These are phyloP conservation scores for Physcomitrellopsis africana DNA, from an alignment of 225 moss, liverwort and hornwort genomes.

Conservation along the genomic window DNA sequence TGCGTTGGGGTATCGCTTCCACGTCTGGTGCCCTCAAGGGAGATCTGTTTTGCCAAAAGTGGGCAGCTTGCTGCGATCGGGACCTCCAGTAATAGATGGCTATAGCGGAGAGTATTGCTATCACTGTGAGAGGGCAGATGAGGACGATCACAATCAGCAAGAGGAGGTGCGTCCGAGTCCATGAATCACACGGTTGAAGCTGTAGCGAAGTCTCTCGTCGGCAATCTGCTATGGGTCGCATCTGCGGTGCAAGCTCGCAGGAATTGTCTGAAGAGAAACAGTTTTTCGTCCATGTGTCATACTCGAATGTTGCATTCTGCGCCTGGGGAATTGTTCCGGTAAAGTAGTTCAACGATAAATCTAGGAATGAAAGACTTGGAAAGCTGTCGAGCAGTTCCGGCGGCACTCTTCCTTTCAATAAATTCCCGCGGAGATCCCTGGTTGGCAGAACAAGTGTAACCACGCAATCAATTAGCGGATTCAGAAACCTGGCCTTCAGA, in stretches of 20 bases:
- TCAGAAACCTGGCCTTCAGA: background rate
- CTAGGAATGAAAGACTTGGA: constrained; percentile 41
- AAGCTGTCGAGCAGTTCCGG: constrained; percentile 47
- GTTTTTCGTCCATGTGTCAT: constrained; percentile 51
- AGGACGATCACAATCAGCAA: constrained; percentile 34
- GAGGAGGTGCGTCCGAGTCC: constrained; percentile 37
- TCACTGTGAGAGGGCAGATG: constrained; percentile 33
- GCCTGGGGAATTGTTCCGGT: constrained; percentile 50
- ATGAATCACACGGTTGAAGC: constrained; percentile 51
- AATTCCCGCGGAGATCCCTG: constrained; percentile 62
- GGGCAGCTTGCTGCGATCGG: constrained; percentile 18
- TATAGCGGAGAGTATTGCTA: constrained; percentile 33
- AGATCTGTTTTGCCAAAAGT: constrained; percentile 43
- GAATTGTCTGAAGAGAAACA: constrained; percentile 45
- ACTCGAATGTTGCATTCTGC: constrained; percentile 30
- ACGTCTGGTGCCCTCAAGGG: constrained; percentile 28
- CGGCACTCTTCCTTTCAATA: constrained; percentile 42
- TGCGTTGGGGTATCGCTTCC: constrained; percentile 21
- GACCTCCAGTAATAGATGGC: constrained; percentile 33
- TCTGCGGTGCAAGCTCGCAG: constrained; percentile 45
- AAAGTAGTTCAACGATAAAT: constrained; percentile 57
- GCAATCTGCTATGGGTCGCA: constrained; percentile 50
- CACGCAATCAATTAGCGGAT: background rate
- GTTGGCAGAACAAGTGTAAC: constrained; percentile 17
- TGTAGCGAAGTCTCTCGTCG: constrained; percentile 41